Evolutionary conservation across 2,329 filamentous ascomycete genomes (phyloP).

Genomic region (Huntiella bhutanensis): DNA sequence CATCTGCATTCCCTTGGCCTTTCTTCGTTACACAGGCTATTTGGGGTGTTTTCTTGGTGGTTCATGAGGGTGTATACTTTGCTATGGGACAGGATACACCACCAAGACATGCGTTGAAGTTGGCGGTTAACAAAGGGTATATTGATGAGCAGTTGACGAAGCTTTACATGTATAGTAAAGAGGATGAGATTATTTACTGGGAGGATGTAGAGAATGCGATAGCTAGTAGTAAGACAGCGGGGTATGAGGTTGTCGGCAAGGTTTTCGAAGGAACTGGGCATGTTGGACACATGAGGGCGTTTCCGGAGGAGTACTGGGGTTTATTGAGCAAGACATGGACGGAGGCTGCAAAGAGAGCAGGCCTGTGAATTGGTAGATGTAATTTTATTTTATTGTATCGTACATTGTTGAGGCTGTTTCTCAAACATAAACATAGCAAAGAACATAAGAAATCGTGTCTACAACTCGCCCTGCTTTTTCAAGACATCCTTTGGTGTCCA

Average conservation of each 20-base stretch:
- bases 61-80: slow-evolving; percentile 18
- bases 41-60: slow-evolving; percentile 25
- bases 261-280: slow-evolving; percentile 39
- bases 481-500: slow-evolving; percentile 14
- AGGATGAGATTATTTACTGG: slow-evolving; percentile 35
- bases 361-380: not conserved
- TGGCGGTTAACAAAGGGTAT: slow-evolving; percentile 17
- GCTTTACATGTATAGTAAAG: slow-evolving; percentile 39
- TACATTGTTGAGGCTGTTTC: not conserved
- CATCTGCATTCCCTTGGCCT: slow-evolving; percentile 29
- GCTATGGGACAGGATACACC: slow-evolving; percentile 21
- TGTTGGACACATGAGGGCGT: slow-evolving; percentile 39
- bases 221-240: slow-evolving; percentile 25
- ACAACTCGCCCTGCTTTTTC: slow-evolving; percentile 5
- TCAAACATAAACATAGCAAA: not conserved
- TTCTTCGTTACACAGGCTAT: slow-evolving; percentile 27
- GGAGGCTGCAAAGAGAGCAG: not conserved
- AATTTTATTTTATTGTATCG: not conserved
- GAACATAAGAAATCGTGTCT: not conserved
- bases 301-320: slow-evolving; percentile 39
- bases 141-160: slow-evolving; percentile 23
- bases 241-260: slow-evolving; percentile 30
- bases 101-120: slow-evolving; percentile 21
- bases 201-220: slow-evolving; percentile 37
- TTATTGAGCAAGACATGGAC: slow-evolving; percentile 8